Evolutionary conservation across 352 stramenopile genomes (phyloP), one percentile per base, ranked within the genome.

Genomic region (Phytophthora pinifolia): DNA sequence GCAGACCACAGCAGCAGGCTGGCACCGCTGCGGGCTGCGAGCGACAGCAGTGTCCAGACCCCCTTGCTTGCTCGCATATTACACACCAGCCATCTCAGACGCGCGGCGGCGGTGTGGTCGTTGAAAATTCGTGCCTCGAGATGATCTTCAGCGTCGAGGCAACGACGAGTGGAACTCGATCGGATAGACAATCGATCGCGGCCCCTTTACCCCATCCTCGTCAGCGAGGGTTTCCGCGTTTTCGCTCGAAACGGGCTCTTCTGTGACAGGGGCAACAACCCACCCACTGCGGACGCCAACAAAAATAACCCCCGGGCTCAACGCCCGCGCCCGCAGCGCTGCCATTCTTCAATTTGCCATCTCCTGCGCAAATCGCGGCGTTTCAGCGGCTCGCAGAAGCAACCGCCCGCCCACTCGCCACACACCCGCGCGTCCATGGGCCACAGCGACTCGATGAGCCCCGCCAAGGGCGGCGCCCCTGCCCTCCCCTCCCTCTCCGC

Each of bases 271-370:
- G 62, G 59, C 4, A 27, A 15, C 42, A 1, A 50, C 54, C 35
- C 33, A 46, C 51, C 29, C 27, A 43, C 52, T 20, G 8, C 52
- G 45, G 22, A 27, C 22, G 22, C 22, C 22, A 27, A 27, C 22
- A 69, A 67, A 74, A 78, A 74, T 69, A 77, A 73, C 54, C 46
- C 52, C 55, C 43, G 35, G 27, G 51, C 35, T 3, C 22, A 57
- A 31, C 47, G 32, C 43, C 54, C 45, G 55, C 38, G 38, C 38
- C 29, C 34, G 20, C 31, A 66, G 30, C 52, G 36, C 55, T 51
- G 55, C 76, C 74, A 84, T 79, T 84, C 56, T 65, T 54, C 56
- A 81, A 81, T 79, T 67, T 71, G 54, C 65, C 59, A 55, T 31
- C 50, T 66, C 46, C 62, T 46, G 56, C 65, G 49, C 65, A 77